These are phyloP conservation scores for Naumovozyma castellii DNA, from an alignment of 805 yeast species.

Conservation along the genomic window DNA sequence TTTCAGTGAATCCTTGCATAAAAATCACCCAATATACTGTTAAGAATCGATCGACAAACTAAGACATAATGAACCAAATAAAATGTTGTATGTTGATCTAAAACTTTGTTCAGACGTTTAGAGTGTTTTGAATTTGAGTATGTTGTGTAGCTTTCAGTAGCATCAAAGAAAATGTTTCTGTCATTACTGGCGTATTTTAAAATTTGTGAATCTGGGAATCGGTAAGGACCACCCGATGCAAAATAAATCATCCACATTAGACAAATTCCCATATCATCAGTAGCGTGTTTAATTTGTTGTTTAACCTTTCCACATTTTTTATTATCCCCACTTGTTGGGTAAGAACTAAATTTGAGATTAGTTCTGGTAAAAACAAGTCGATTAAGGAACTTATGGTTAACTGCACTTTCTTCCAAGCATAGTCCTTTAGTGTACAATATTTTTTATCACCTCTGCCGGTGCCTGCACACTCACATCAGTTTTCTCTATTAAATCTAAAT, in stretches of 20 bases:
- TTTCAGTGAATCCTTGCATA: not conserved
- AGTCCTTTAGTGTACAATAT: too few relatives aligned
- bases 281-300: not conserved
- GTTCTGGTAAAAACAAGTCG: not conserved
- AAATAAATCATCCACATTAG: conserved; percentile 6
- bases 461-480: too few relatives aligned
- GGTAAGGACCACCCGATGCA: conserved; percentile 3
- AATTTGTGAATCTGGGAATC: conserved; percentile 1
- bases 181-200: conserved; percentile 3
- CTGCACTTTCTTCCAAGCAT: not conserved
- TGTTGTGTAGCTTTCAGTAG: not conserved
- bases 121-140: not conserved
- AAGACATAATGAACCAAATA: conserved; percentile 1
- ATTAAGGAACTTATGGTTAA: not conserved
- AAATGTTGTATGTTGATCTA: not conserved
- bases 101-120: not conserved
- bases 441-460: too few relatives aligned
- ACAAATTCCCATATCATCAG: conserved; percentile 1
- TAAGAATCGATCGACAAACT: not conserved
- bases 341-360: not conserved
- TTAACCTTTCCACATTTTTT: not conserved
- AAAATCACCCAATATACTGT: not conserved
- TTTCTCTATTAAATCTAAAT: too few relatives aligned
- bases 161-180: conserved; percentile 2
- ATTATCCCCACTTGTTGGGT: not conserved